These are phyloP conservation scores for Phytophthora citricola DNA, from an alignment of 352 stramenopile species.

Conservation along the genomic window DNA sequence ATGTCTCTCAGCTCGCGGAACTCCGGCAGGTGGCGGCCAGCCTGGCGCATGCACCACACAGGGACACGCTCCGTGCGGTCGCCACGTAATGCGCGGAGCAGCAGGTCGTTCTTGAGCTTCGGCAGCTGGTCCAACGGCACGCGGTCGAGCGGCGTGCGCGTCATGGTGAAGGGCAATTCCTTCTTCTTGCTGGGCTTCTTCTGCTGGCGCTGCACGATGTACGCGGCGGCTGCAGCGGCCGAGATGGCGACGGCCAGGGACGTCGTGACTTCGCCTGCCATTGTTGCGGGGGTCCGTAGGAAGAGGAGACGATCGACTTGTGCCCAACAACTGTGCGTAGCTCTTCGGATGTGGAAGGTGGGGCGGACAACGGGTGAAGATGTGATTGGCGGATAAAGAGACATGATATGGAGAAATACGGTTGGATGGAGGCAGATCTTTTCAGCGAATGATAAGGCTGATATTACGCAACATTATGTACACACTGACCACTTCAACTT, in stretches of 20 bases:
- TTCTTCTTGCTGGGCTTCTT: conserved; percentile 41
- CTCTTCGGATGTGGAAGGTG: conserved; percentile 14
- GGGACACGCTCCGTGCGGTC: conserved; percentile 92
- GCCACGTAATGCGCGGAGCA: conserved; percentile 86
- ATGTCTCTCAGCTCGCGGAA: conserved; percentile 85
- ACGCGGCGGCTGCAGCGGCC: conserved; percentile 66
- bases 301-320: conserved; percentile 16
- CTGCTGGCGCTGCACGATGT: conserved; percentile 70
- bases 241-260: conserved; percentile 46
- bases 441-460: conserved; percentile 18
- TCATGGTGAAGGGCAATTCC: conserved; percentile 62
- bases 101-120: conserved; percentile 91
- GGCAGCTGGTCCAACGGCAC: conserved; percentile 72
- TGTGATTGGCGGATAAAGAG: conserved; percentile 10
- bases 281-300: conserved; percentile 12
- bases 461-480: conserved; percentile 5
- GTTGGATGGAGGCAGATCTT: conserved; percentile 16
- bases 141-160: conserved; percentile 75
- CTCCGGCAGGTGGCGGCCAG: conserved; percentile 91
- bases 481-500: conserved; percentile 16
- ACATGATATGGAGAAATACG: neutral
- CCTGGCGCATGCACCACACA: conserved; percentile 98
- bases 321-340: conserved; percentile 13
- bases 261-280: conserved; percentile 33
- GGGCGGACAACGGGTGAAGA: conserved; percentile 1